Percentiles rank a stretch among this genome's conserved stretches.
Conservation (phyloP, 352 stramenopile genomes). For the Globisporangium barbulae region DNA sequence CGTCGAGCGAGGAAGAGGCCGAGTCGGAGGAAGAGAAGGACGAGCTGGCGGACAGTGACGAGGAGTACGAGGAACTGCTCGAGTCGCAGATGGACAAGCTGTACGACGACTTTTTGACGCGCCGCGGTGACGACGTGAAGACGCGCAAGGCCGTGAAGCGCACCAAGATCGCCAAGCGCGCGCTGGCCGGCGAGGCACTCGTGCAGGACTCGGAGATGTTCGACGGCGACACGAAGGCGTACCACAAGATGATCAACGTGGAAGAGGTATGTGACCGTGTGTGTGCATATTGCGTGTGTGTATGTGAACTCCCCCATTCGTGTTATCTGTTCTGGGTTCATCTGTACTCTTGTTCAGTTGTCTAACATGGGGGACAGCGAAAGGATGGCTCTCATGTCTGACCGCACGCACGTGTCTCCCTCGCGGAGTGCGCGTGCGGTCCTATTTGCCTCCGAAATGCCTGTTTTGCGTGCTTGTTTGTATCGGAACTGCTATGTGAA, state of each 20-base stretch:
- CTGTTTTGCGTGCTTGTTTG: constrained; percentile 9
- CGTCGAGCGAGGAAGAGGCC: constrained; percentile 39
- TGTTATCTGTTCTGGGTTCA: constrained; percentile 90
- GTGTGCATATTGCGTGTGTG: constrained; percentile 15
- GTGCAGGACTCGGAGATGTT: constrained; percentile 82
- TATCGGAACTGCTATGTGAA: neutral
- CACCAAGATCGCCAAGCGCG: constrained; percentile 81
- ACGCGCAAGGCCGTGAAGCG: constrained; percentile 84
- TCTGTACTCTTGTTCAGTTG: constrained; percentile 90
- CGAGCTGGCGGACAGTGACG: constrained; percentile 58
- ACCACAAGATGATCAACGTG: constrained; percentile 85
- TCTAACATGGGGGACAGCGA: constrained; percentile 88
- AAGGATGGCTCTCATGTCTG: constrained; percentile 83
- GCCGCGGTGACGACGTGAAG: constrained; percentile 76
- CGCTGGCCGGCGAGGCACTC: constrained; percentile 72
- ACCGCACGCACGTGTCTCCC: constrained; percentile 35
- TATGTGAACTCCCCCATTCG: constrained; percentile 62
- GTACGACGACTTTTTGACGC: constrained; percentile 79
- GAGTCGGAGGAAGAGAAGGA: constrained; percentile 37
- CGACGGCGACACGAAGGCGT: constrained; percentile 73
- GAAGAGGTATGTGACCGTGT: constrained; percentile 67
- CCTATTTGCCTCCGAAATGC: constrained; percentile 79
- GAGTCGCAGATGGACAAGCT: constrained; percentile 84
- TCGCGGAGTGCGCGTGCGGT: constrained; percentile 34
- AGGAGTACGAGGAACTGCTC: constrained; percentile 73